Evolutionary conservation across 2,329 filamentous ascomycete genomes (phyloP), one percentile per base, ranked within the genome.

Genomic region (Herpotrichia juniperi): DNA sequence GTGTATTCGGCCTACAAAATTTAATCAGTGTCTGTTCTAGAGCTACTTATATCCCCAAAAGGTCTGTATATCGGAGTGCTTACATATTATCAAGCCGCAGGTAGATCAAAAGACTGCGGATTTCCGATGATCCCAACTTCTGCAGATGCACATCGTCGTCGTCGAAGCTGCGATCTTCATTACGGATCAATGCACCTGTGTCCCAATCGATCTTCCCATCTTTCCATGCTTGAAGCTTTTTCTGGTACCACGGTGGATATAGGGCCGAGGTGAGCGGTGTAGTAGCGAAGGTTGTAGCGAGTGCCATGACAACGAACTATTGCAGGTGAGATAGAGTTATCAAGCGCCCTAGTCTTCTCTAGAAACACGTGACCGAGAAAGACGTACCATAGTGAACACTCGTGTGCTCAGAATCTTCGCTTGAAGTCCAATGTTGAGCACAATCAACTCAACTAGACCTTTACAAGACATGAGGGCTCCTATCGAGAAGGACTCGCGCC

Each of bases 401-500:
- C 89, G 81, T 0, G 81, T 82, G 52, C 89, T 93, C 16, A 96
- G 79, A 54, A 96, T 96, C 30, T 85, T 86, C 17, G 92, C 91
- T 76, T 93, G 87, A 2, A 93, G 80, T 39, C 92, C 91, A 62
- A 97, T 91, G 65, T 90, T 89, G 81, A 86, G 59, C n/a, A 1
- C 31, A n/a, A 34, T 34, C 8, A 34, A n/a, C 31, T 34, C 31
- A 4, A 34, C 31, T 9, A 97, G 80, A 64, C 93, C 93, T 74
- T 97, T 97, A 74, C 93, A 97, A 75, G 91, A 96, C 93, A 97
- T 97, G 64, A 97, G 76, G 14, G 88, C 86, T 12, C 93, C 93
- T 60, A 97, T 94, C 1, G 91, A 86, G 26, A 96, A 84, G 51
- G 89, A 93, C 72, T 97, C 93, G 53, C 93, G 84, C 93, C 93